phyloP scores from a whole-genome alignment of 2,329 filamentous ascomycete species.

The Colletotrichum sojae region DNA sequence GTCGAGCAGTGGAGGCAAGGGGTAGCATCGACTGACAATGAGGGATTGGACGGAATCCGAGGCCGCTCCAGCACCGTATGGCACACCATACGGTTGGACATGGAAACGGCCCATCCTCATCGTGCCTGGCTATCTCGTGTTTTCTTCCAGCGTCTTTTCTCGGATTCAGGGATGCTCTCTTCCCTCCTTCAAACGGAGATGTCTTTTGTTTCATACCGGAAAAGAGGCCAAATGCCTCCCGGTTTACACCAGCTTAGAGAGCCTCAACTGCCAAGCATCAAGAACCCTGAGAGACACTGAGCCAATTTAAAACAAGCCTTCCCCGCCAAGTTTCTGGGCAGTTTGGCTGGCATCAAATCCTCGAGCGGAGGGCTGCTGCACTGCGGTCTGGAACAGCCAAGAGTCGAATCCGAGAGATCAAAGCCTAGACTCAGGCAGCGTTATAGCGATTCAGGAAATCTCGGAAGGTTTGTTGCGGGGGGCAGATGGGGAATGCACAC shows the following conservation, averaged over 20 bases:
- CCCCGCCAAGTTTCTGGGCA: conserved; percentile 14
- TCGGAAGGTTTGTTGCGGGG: not conserved
- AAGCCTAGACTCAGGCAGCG: not conserved
- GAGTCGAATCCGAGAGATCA: not conserved
- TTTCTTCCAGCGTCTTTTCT: too few relatives aligned
- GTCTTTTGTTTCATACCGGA: too few relatives aligned
- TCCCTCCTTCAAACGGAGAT: too few relatives aligned
- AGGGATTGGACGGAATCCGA: not conserved
- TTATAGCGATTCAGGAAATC: not conserved
- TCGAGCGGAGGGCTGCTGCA: not conserved
- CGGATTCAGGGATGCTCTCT: too few relatives aligned
- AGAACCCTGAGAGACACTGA: not conserved
- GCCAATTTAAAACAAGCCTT: conserved; percentile 12
- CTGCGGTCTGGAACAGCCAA: not conserved
- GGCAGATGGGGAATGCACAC: not conserved
- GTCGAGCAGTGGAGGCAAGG: not conserved
- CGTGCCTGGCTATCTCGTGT: too few relatives aligned
- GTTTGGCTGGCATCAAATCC: not conserved
- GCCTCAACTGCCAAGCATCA: conserved; percentile 10
- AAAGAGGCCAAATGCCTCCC: not conserved
- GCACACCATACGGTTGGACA: not conserved
- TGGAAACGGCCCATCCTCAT: too few relatives aligned
- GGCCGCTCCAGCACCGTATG: not conserved
- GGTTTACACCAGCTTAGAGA: not conserved
- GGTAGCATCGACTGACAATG: not conserved